Evolutionary conservation across 2,329 filamentous ascomycete species (phyloP).

Genomic region (Botrytis hyacinthi): DNA sequence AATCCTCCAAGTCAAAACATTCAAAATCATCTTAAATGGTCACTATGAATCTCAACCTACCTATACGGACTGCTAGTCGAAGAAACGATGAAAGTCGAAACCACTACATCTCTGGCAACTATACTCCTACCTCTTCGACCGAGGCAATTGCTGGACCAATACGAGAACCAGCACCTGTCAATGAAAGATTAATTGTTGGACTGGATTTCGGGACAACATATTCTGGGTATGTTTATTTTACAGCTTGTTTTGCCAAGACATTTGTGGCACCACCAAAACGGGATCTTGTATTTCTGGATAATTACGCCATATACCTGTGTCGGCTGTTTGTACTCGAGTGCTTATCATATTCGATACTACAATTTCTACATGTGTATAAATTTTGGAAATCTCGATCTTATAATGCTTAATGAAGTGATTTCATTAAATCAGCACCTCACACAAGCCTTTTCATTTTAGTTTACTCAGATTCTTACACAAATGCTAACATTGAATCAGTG

Average conservation of each 20-base stretch:
- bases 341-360: neutral
- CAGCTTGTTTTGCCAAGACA: conserved; percentile 6
- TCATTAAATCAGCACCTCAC: neutral
- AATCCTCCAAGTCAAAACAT: neutral
- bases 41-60: conserved; percentile 39
- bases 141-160: conserved; percentile 63
- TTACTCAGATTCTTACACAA: neutral
- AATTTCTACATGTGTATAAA: neutral
- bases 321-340: neutral
- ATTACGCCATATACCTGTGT: neutral
- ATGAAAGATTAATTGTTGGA: conserved; percentile 70
- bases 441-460: neutral
- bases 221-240: conserved; percentile 53
- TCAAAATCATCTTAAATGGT: conserved; percentile 6
- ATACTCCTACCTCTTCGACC: conserved; percentile 55
- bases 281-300: neutral
- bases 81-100: conserved; percentile 38
- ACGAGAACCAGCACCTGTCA: conserved; percentile 50
- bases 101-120: conserved; percentile 36
- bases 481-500: conserved; percentile 43
- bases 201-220: conserved; percentile 86
- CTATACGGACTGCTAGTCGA: conserved; percentile 33
- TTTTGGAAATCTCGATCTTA: neutral
- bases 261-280: neutral
- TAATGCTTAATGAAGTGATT: neutral